A percentile compares a stretch with the other conserved stretches of the same genome.
phyloP scores from a whole-genome alignment of 2,329 filamentous ascomycete species.

The Microsporum ferrugineum region DNA sequence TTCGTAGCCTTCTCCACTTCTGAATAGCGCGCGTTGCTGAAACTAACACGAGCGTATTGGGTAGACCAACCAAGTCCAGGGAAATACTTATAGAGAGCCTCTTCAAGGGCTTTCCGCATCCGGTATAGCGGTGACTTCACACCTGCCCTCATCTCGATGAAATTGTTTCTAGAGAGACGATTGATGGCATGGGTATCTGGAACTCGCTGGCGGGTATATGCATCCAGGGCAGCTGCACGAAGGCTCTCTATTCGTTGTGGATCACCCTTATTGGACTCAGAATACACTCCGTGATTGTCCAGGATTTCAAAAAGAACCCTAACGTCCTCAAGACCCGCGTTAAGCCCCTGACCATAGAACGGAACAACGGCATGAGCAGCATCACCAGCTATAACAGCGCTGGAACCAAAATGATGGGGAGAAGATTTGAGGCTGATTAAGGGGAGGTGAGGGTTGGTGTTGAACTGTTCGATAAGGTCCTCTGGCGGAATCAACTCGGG shows the following conservation, averaged over 20 bases:
- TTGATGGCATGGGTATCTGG: constrained; percentile 83
- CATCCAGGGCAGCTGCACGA: constrained; percentile 45
- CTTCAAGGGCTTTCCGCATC: constrained; percentile 74
- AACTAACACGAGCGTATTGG: constrained; percentile 84
- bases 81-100: constrained; percentile 63
- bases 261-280: constrained; percentile 37
- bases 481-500: constrained; percentile 47
- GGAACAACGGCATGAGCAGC: constrained; percentile 96
- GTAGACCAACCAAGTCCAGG: constrained; percentile 79
- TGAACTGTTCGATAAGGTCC: constrained; percentile 64
- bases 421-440: constrained; percentile 87
- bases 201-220: constrained; percentile 63
- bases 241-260: constrained; percentile 21
- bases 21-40: constrained; percentile 83
- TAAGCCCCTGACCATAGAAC: constrained; percentile 98
- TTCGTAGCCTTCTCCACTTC: constrained; percentile 63
- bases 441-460: constrained; percentile 74
- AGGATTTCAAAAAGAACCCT: constrained; percentile 73
- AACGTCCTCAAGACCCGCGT: constrained; percentile 89
- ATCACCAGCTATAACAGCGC: constrained; percentile 78
- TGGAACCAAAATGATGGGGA: constrained; percentile 69
- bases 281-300: constrained; percentile 51
- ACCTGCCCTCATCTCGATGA: constrained; percentile 81
- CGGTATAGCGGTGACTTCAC: constrained; percentile 69
- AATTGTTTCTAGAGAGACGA: constrained; percentile 81